These are phyloP conservation scores for Albifimbria verrucaria DNA, from an alignment of 2,329 filamentous ascomycete genomes.

Conservation along the genomic window DNA sequence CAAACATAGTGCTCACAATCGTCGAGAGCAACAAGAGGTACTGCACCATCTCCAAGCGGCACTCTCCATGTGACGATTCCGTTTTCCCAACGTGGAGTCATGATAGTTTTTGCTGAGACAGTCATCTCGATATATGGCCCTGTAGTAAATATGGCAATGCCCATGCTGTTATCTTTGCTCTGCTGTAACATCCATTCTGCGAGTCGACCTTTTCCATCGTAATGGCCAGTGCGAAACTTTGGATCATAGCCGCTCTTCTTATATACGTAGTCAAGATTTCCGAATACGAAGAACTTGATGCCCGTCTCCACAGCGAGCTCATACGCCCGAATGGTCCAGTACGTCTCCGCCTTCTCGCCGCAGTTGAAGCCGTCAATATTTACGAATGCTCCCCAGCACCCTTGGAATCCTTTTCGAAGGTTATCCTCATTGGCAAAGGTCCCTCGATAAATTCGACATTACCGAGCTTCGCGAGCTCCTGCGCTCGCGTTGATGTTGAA, in stretches of 20 bases:
- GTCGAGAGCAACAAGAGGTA: slow-evolving; percentile 40
- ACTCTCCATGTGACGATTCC: slow-evolving; percentile 38
- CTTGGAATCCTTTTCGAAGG: slow-evolving; percentile 40
- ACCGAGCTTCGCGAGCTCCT: slow-evolving; percentile 34
- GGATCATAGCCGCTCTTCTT: slow-evolving; percentile 46
- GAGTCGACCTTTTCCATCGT: slow-evolving; percentile 43
- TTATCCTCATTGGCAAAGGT: slow-evolving; percentile 40
- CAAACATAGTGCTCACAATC: slow-evolving; percentile 44
- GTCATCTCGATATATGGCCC: slow-evolving; percentile 46
- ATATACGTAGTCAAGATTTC: slow-evolving; percentile 45
- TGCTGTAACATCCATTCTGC: slow-evolving; percentile 42
- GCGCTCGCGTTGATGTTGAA: slow-evolving; percentile 34
- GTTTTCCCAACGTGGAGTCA: slow-evolving; percentile 36
- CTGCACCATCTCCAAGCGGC: slow-evolving; percentile 36
- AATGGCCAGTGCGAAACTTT: slow-evolving; percentile 44
- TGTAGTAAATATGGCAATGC: slow-evolving; percentile 34
- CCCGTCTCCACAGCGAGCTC: neutral
- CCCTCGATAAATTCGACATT: slow-evolving; percentile 46
- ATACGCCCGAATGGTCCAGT: neutral
- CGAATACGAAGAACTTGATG: slow-evolving; percentile 41
- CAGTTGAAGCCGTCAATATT: slow-evolving; percentile 53
- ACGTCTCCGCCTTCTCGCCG: neutral
- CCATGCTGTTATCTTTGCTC: slow-evolving; percentile 23
- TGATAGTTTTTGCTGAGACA: slow-evolving; percentile 29
- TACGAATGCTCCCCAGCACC: slow-evolving; percentile 46